phyloP scores from a whole-genome alignment of 2,329 filamentous ascomycete genomes.

The Mycogone perniciosa region DNA sequence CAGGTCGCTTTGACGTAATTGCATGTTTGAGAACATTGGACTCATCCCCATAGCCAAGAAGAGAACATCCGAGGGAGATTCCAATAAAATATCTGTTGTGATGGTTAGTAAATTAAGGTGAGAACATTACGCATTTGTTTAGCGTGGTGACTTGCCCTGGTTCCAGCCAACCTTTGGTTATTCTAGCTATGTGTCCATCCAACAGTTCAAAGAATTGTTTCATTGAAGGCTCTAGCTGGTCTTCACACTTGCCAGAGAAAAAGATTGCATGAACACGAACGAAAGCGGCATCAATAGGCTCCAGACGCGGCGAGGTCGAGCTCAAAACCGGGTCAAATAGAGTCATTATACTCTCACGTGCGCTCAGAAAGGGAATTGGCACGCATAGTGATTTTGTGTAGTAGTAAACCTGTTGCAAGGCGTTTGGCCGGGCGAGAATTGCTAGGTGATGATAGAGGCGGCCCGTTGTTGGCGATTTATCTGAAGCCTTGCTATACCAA shows the following conservation, averaged over 20 bases:
- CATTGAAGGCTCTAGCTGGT: constrained; percentile 40
- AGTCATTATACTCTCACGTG: constrained; percentile 63
- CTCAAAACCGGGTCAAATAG: constrained; percentile 56
- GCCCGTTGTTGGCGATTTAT: constrained; percentile 68
- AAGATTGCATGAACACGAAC: constrained; percentile 59
- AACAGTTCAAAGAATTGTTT: constrained; percentile 48
- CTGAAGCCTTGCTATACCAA: constrained; percentile 81
- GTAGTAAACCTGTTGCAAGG: constrained; percentile 64
- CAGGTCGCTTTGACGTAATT: constrained; percentile 24
- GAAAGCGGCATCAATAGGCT: constrained; percentile 49
- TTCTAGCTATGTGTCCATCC: constrained; percentile 49
- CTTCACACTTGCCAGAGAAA: constrained; percentile 46
- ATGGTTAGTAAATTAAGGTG: not conserved
- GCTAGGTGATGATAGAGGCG: constrained; percentile 85
- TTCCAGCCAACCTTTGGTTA: constrained; percentile 46
- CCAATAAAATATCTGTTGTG: constrained; percentile 27
- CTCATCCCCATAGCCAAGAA: constrained; percentile 31
- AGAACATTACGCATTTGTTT: too few relatives aligned
- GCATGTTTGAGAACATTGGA: constrained; percentile 40
- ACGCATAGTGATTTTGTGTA: constrained; percentile 68
- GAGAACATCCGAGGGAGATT: constrained; percentile 26
- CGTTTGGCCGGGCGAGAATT: constrained; percentile 65
- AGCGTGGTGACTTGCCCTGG: constrained; percentile 28
- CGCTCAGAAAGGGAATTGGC: constrained; percentile 58
- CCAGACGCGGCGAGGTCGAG: constrained; percentile 27